Percentiles rank a stretch among this genome's conserved stretches.
phyloP scores from a whole-genome alignment of 257 asterid species.

The Jaltomata sinuosa region DNA sequence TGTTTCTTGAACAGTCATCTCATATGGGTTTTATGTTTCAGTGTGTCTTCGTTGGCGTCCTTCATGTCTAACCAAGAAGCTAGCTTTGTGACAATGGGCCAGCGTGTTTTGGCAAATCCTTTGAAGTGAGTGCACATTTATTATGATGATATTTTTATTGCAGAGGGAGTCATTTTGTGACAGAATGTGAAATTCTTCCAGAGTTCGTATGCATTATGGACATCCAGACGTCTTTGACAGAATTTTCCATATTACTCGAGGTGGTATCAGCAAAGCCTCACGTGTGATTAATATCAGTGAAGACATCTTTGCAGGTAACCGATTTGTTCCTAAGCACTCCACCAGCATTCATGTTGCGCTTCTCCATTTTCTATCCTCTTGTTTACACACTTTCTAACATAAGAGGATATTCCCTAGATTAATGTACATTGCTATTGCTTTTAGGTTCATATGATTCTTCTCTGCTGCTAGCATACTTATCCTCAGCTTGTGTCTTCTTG shows the following conservation, averaged over 20 bases:
- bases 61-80: conserved; percentile 97
- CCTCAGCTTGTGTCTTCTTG: background rate
- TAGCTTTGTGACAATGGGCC: conserved; percentile 98
- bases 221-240: conserved; percentile 99
- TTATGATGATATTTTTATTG: conserved; percentile 1
- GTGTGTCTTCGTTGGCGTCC: conserved; percentile 97
- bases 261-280: conserved; percentile 98
- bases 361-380: background rate
- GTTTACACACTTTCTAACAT: background rate
- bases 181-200: conserved; percentile 22
- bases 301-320: conserved; percentile 82
- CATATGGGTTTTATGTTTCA: conserved; percentile 19
- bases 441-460: background rate
- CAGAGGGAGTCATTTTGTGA: conserved; percentile 3
- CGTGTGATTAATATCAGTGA: conserved; percentile 95
- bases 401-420: background rate
- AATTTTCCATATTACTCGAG: conserved; percentile 90
- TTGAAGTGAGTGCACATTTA: conserved; percentile 61
- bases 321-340: background rate
- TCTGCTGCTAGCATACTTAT: background rate
- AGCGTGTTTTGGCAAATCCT: conserved; percentile 92
- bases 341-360: background rate
- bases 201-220: conserved; percentile 99
- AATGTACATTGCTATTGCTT: background rate
- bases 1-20: background rate